Evolutionary conservation across 306 rosid species (phyloP).

Genomic region (Lathyrus aphaca): DNA sequence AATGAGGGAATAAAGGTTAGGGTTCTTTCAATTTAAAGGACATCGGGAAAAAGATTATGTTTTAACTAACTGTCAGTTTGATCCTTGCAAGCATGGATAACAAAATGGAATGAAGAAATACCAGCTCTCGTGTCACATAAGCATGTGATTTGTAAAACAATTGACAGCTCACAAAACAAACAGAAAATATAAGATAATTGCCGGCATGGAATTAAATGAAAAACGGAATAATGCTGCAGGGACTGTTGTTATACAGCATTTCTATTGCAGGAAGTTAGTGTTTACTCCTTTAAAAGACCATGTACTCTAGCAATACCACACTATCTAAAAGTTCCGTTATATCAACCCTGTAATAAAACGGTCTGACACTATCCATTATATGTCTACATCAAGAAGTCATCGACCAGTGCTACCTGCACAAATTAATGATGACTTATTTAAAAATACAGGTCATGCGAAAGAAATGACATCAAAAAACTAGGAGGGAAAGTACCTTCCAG

Average conservation of each 20-base stretch:
- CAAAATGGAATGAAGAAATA: not conserved
- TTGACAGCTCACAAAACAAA: not conserved
- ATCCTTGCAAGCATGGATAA: not conserved
- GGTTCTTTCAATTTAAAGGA: conserved; percentile 4
- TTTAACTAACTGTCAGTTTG: not conserved
- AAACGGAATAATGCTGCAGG: not conserved
- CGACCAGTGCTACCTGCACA: conserved; percentile 61
- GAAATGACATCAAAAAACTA: not conserved
- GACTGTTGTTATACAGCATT: not conserved
- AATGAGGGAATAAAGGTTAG: not conserved
- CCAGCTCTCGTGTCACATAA: not conserved
- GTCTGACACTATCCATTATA: conserved; percentile 32
- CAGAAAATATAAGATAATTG: not conserved
- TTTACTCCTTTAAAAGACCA: not conserved
- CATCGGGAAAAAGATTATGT: not conserved
- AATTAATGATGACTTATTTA: conserved; percentile 3
- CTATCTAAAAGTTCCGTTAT: not conserved
- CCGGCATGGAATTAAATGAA: not conserved
- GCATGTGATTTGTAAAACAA: not conserved
- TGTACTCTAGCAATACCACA: not conserved
- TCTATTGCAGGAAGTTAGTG: not conserved
- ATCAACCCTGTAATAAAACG: conserved; percentile 1
- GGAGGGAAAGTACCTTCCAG: conserved; percentile 53
- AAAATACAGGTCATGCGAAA: conserved; percentile 5
- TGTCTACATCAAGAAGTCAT: conserved; percentile 73